Conservation (phyloP, 1,139 yeast species). For the Suhomyces coccinellae region DNA sequence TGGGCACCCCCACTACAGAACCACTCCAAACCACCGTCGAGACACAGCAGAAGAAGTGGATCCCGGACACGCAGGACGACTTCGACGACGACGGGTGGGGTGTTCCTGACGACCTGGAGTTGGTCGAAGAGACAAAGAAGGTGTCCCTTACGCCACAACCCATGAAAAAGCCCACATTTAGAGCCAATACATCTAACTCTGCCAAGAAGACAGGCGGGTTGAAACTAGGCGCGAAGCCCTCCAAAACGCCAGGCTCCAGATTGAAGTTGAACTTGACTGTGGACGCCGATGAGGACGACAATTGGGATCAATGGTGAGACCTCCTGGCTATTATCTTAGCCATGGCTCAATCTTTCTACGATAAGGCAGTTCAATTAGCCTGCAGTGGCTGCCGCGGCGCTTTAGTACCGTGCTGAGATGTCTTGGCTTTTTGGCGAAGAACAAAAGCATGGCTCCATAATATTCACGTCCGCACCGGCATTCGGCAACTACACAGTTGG, state of each 20-base stretch:
- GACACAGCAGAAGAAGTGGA: constrained; percentile 2
- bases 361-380: not conserved
- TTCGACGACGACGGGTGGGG: constrained; percentile 24
- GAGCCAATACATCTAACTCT: constrained; percentile 10
- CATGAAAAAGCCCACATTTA: constrained; percentile 5
- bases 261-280: constrained; percentile 42
- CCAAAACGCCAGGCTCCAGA: constrained; percentile 26
- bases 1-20: constrained; percentile 24
- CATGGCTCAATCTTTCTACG: too few species aligned
- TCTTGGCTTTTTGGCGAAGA: too few species aligned
- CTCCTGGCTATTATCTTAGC: too few species aligned
- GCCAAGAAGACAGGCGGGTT: constrained; percentile 25
- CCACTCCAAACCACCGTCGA: constrained; percentile 9
- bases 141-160: constrained; percentile 1
- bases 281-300: constrained; percentile 49
- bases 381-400: not conserved
- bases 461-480: too few species aligned
- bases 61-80: constrained; percentile 8
- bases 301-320: constrained; percentile 39
- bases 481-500: too few species aligned
- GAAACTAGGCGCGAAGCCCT: constrained; percentile 28
- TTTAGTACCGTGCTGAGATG: too few species aligned
- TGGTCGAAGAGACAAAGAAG: constrained; percentile 15
- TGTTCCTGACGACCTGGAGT: not conserved
- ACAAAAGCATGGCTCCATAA: too few species aligned